Evolutionary conservation across 495 filamentous ascomycete genomes (phyloP), one percentile per base, ranked within the genome.

Genomic region (Cudoniella acicularis): DNA sequence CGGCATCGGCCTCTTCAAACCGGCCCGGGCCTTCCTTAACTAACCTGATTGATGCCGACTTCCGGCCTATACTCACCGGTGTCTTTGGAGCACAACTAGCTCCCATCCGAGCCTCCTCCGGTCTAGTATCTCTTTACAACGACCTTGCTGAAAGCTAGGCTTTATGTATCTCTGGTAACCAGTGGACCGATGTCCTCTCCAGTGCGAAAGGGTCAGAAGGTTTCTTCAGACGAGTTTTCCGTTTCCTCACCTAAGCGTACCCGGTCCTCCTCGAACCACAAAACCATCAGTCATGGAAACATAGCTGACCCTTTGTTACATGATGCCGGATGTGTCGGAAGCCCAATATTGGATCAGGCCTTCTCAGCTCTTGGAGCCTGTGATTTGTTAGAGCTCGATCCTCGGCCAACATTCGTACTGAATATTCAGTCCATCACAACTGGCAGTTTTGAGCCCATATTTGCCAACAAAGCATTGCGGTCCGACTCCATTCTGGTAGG

Each of bases 361-460:
- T 54, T 58, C 18, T 11, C 49, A n/a, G 20, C 21, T 6, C 11
- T 60, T 36, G 57, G 43, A 16, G 11, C 46, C 17, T 20, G 24
- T 10, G 43, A 49, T 0, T 63, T 77, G 26, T 67, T 75, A 57
- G 72, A 77, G 53, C 56, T 63, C 25, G 74, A 77, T 55, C 70
- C 69, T 36, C 62, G 74, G 17, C 74, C 74, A n/a, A 70, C 69
- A 25, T 71, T 77, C 54, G 72, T 74, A 27, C 63, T 75, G 55
- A 62, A 68, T 20, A 46, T 68, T 16, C 21, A 56, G 20, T 10
- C 40, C 17, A 27, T 51, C 49, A 17, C 54, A 0, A 42, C 51
- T 18, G 27, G 26, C 21, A 4, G 11, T 4, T 54, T 57, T n/a
- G 45, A 57, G 43, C 58, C 62, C 13, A 52, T 58, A 1, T 64